A percentile compares a stretch with the other conserved stretches of the same genome.
Conservation (phyloP, 331 rosid species). For the Malus hybrid region DNA sequence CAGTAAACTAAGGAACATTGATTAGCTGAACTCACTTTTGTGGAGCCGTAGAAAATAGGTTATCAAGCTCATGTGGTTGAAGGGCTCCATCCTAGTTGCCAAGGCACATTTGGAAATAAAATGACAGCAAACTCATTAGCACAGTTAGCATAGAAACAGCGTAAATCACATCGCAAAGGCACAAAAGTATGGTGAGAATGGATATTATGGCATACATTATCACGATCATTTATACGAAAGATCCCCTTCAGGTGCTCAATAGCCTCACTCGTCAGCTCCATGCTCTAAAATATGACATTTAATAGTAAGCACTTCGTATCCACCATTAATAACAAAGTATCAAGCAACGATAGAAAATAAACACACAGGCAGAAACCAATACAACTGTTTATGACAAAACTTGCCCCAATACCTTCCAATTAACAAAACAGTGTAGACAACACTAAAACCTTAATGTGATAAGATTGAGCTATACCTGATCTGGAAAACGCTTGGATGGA, state of each 20-base stretch:
- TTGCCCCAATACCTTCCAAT: neutral
- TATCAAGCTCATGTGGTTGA: constrained; percentile 62
- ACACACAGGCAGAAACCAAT: neutral
- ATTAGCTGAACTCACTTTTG: constrained; percentile 48
- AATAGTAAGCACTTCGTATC: constrained; percentile 11
- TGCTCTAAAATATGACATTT: constrained; percentile 47
- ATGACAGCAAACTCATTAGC: neutral
- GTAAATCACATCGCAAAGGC: constrained; percentile 14
- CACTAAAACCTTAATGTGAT: constrained; percentile 15
- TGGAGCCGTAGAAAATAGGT: constrained; percentile 85
- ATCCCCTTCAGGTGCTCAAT: constrained; percentile 75
- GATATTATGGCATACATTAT: constrained; percentile 49
- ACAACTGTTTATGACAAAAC: neutral
- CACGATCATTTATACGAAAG: constrained; percentile 71
- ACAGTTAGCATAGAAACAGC: constrained; percentile 14
- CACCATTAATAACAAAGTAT: neutral
- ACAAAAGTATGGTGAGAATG: neutral
- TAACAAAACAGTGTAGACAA: neutral
- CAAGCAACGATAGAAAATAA: neutral
- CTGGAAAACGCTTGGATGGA: constrained; percentile 65
- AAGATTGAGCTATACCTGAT: constrained; percentile 58
- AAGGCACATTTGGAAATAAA: constrained; percentile 21
- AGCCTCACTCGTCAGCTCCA: constrained; percentile 90
- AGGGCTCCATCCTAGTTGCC: constrained; percentile 75
- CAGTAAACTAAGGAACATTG: neutral